phyloP scores from a whole-genome alignment of 371 early-diverging fungal genomes.

The Mortierella sp. region DNA sequence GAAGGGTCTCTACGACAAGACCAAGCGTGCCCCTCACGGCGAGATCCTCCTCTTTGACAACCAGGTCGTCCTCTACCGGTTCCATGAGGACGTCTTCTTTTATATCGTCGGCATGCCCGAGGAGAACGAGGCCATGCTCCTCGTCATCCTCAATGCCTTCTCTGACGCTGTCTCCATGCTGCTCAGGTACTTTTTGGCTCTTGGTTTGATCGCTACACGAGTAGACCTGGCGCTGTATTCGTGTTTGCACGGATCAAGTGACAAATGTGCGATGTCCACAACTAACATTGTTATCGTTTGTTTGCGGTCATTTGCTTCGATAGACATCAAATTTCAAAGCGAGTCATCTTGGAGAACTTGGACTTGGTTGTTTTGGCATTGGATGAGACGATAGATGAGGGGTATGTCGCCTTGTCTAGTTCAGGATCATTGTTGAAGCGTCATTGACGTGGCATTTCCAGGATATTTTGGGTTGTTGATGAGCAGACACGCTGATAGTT shows the following conservation, averaged over 20 bases:
- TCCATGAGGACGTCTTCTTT: constrained; percentile 88
- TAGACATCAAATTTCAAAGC: constrained; percentile 93
- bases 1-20: constrained; percentile 92
- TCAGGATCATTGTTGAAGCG: neutral
- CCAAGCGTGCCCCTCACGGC: constrained; percentile 75
- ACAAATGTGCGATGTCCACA: neutral
- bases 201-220: neutral
- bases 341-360: constrained; percentile 89
- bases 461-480: neutral
- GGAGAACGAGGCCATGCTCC: constrained; percentile 94
- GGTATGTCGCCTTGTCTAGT: constrained; percentile 65
- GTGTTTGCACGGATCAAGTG: neutral
- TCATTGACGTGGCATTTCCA: neutral
- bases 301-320: neutral
- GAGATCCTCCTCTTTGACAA: constrained; percentile 94
- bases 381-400: constrained; percentile 97
- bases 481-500: neutral
- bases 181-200: constrained; percentile 72
- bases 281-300: neutral
- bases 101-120: constrained; percentile 93
- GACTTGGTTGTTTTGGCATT: constrained; percentile 92
- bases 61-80: constrained; percentile 89
- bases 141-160: constrained; percentile 83
- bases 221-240: too few relatives aligned
- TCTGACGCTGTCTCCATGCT: constrained; percentile 88